Base-by-base conservation (phyloP, 1,139 yeast genomes). In the Geotrichum histeridarum region DNA sequence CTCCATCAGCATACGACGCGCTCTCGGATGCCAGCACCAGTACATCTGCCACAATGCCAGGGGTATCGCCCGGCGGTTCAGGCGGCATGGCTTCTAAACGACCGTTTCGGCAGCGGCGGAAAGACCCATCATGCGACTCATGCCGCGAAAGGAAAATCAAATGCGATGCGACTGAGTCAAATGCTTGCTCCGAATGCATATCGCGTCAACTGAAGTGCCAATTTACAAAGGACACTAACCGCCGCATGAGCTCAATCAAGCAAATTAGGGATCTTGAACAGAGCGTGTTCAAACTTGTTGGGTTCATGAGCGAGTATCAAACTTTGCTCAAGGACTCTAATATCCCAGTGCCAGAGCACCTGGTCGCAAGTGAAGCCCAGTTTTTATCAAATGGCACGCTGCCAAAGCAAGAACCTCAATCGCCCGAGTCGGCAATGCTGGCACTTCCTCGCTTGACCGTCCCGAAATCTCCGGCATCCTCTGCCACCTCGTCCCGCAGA, bases 101-200 rank as follows among this genome's bases (percentile, higher is more conserved):
- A 6, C 61, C 67, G 12, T 64, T 64, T 43, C 59, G 70, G 9
- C 67, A 63, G 48, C 61, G 70, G 37, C 57, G 70, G 4, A 67
- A 66, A 49, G 67, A 66, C 52, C 70, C 70, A 5, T 66, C 70
- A 4, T 67, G 70, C 55, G 70, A 67, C 45, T 67, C 70, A 17
- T 67, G 70, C 50, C 61, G 70, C 15, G 70, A 66, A 46, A 62
- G 70, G n/a, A 67, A 67, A 54, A 69, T 67, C 48, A 67, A 67
- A 53, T 67, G 70, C 59, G 69, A 67, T 50, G 68, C 70, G 5
- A 63, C 68, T 3, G 69, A 65, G 42, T 54, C 64, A 9, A 45
- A 63, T 2, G 61, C 70, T 8, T 67, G 70, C 56, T 62, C 69
- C 3, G 70, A 65, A 50, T 67, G 70, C 54, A 55, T 61, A 7